Evolutionary conservation across 495 filamentous ascomycete genomes (phyloP).

Genomic region (Podospora appendiculata): DNA sequence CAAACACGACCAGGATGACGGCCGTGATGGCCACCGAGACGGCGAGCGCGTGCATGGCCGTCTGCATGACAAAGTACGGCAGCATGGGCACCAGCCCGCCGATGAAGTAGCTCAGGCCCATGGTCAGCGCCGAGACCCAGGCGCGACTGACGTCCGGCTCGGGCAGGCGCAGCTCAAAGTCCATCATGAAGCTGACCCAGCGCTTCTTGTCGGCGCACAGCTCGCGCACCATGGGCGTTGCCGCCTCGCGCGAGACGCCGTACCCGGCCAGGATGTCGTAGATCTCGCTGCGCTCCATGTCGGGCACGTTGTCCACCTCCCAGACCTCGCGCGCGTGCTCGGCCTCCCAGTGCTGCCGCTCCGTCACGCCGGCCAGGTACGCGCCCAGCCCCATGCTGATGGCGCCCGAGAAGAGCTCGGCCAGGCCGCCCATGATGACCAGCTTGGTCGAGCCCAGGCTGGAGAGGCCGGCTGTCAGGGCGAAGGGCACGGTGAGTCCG

Average conservation of each 20-base stretch:
- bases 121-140: slow-evolving; percentile 41
- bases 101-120: slow-evolving; percentile 47
- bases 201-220: slow-evolving; percentile 31
- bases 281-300: slow-evolving; percentile 35
- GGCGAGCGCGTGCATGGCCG: slow-evolving; percentile 37
- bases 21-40: slow-evolving; percentile 43
- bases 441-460: slow-evolving; percentile 44
- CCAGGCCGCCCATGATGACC: slow-evolving; percentile 53
- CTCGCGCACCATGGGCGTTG: slow-evolving; percentile 28
- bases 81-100: slow-evolving; percentile 51
- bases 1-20: slow-evolving; percentile 45
- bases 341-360: slow-evolving; percentile 36
- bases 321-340: slow-evolving; percentile 36
- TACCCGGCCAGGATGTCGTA: slow-evolving; percentile 36
- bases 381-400: slow-evolving; percentile 59
- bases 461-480: slow-evolving; percentile 45
- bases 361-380: slow-evolving; percentile 44
- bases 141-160: slow-evolving; percentile 33
- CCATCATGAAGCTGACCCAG: slow-evolving; percentile 49
- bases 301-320: slow-evolving; percentile 34
- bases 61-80: slow-evolving; percentile 45
- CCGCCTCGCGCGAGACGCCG: slow-evolving; percentile 24
- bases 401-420: slow-evolving; percentile 53
- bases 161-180: slow-evolving; percentile 42
- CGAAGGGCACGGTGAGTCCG: slow-evolving; percentile 50